Evolutionary conservation across 2,329 filamentous ascomycete genomes (phyloP).

Genomic region (Aureobasidium mangrovei): DNA sequence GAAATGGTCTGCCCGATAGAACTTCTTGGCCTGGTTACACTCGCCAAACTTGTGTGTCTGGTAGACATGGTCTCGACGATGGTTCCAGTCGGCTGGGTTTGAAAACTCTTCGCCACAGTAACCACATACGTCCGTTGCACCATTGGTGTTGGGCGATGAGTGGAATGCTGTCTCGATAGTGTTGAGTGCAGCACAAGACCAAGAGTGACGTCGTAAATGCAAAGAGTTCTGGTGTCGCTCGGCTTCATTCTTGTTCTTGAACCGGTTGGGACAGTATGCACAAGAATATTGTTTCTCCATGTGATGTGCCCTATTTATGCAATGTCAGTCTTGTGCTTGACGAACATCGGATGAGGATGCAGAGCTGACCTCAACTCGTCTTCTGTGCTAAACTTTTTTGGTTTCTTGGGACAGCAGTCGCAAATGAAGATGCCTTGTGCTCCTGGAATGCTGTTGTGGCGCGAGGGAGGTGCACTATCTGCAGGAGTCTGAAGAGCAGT

Average conservation of each 20-base stretch:
- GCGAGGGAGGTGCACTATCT: conserved; percentile 36
- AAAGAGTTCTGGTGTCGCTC: conserved; percentile 94
- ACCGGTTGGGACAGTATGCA: conserved; percentile 83
- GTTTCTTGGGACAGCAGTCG: conserved; percentile 94
- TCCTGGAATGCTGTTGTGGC: conserved; percentile 42
- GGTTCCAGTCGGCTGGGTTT: conserved; percentile 82
- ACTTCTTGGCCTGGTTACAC: conserved; percentile 98
- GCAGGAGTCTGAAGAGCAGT: conserved; percentile 38
- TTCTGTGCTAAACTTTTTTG: conserved; percentile 82
- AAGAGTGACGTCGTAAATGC: conserved; percentile 84
- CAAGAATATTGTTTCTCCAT: conserved; percentile 96
- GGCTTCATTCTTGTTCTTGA: conserved; percentile 98
- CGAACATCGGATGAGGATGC: no score
- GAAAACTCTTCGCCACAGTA: conserved; percentile 93
- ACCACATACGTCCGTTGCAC: conserved; percentile 68
- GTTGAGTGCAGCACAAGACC: conserved; percentile 83
- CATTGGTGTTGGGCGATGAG: conserved; percentile 53
- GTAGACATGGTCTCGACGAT: conserved; percentile 76
- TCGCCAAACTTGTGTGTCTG: conserved; percentile 93
- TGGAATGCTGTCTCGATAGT: conserved; percentile 77
- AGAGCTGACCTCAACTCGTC: conserved; percentile 72
- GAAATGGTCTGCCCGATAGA: conserved; percentile 95
- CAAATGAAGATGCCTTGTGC: conserved; percentile 61
- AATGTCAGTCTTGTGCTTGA: conserved; percentile 17
- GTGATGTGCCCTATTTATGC: conserved; percentile 61